Evolutionary conservation across 257 asterid genomes (phyloP).

Genomic region (Phtheirospermum japonicum): DNA sequence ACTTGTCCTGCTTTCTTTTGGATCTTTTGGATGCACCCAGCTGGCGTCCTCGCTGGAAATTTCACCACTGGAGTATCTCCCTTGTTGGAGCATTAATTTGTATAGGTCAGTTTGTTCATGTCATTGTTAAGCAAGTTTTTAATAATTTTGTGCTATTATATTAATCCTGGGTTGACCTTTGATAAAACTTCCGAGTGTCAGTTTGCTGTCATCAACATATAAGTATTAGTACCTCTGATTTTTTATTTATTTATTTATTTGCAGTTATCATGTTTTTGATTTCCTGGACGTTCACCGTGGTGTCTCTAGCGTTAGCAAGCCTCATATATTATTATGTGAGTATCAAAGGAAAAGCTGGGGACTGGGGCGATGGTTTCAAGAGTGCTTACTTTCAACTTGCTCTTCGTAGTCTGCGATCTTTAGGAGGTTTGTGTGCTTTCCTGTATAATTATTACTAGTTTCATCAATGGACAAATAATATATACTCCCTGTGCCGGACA

Average conservation of each 20-base stretch:
- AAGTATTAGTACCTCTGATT: neutral
- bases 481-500: neutral
- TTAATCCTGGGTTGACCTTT: slow-evolving; percentile 2
- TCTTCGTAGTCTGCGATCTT: slow-evolving; percentile 94
- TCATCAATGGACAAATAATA: slow-evolving; percentile 13
- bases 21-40: slow-evolving; percentile 99
- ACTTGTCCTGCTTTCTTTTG: slow-evolving; percentile 92
- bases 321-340: slow-evolving; percentile 95
- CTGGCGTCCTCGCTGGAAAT: slow-evolving; percentile 99
- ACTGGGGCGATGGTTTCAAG: slow-evolving; percentile 99
- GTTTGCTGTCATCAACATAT: neutral
- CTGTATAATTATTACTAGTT: slow-evolving; percentile 8
- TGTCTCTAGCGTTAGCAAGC: slow-evolving; percentile 84
- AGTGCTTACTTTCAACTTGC: slow-evolving; percentile 99
- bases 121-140: neutral
- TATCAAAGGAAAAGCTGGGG: slow-evolving; percentile 98
- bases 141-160: neutral
- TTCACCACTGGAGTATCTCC: slow-evolving; percentile 99
- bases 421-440: slow-evolving; percentile 75
- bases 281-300: slow-evolving; percentile 96
- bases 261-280: slow-evolving; percentile 95
- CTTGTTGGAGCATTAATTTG: slow-evolving; percentile 91
- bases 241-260: slow-evolving; percentile 27
- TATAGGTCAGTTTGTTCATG: slow-evolving; percentile 52
- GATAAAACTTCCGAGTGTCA: neutral